phyloP scores from a whole-genome alignment of 768 basidiomycete genomes.

The Daedalea quercina region DNA sequence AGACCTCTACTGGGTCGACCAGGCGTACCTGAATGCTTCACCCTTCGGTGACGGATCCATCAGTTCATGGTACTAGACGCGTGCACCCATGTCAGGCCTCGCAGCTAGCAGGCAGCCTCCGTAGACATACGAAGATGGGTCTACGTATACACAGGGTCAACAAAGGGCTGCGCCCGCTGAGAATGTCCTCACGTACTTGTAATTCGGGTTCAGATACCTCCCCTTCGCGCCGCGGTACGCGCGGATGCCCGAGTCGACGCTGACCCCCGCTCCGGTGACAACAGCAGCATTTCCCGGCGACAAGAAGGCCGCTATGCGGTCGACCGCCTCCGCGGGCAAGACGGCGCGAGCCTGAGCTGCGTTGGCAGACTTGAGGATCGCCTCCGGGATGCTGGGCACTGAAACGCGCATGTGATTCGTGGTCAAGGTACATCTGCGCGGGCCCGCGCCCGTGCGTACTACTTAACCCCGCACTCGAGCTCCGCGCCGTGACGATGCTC shows the following conservation, averaged over 20 bases:
- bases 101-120: neutral
- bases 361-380: conserved; percentile 38
- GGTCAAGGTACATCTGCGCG: no score
- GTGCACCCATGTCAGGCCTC: conserved; percentile 52
- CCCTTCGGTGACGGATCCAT: conserved; percentile 67
- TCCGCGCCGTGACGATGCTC: conserved; percentile 26
- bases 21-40: conserved; percentile 56
- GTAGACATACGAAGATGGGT: conserved; percentile 16
- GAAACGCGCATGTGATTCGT: conserved; percentile 60
- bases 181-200: conserved; percentile 46
- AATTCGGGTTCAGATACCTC: conserved; percentile 85
- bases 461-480: neutral
- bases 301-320: conserved; percentile 61
- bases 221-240: conserved; percentile 90
- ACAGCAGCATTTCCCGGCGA: conserved; percentile 63
- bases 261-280: conserved; percentile 89
- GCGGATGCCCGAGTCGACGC: conserved; percentile 91
- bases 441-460: neutral
- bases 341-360: conserved; percentile 29
- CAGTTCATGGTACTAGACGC: conserved; percentile 66
- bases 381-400: conserved; percentile 66
- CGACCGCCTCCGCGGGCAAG: conserved; percentile 45
- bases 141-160: conserved; percentile 6
- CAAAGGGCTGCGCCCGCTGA: neutral
- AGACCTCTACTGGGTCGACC: neutral